A percentile compares a stretch with the other conserved stretches of the same genome.
Evolutionary conservation across 148 eudicot species (phyloP).

Genomic region (Vaccinium darrowii): DNA sequence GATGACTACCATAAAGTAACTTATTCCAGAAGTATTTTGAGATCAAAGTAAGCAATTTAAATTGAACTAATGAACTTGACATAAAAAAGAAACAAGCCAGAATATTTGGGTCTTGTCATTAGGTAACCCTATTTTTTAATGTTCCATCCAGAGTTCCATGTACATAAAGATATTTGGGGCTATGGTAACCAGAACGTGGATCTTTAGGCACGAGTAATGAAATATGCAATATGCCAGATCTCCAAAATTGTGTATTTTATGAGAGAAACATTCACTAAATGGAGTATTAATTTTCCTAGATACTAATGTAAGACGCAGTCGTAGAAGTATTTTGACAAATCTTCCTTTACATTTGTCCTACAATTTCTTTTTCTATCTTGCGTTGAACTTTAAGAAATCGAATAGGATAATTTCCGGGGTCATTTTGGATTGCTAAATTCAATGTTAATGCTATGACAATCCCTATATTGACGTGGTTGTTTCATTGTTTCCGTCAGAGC

Average conservation of each 20-base stretch:
- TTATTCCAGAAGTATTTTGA: background rate
- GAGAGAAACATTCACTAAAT: background rate
- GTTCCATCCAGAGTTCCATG: background rate
- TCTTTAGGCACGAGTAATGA: background rate
- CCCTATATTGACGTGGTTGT: background rate
- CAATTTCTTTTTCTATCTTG: background rate
- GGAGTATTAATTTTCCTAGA: background rate
- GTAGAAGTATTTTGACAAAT: background rate
- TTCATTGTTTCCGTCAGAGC: background rate
- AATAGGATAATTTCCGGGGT: background rate
- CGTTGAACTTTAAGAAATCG: background rate
- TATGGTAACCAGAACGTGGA: background rate
- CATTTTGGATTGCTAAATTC: background rate
- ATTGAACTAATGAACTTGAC: background rate
- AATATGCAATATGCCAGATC: background rate
- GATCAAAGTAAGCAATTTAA: background rate
- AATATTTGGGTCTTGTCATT: background rate
- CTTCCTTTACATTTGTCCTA: background rate
- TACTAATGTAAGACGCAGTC: background rate
- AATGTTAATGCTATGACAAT: background rate
- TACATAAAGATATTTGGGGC: background rate
- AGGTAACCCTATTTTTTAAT: background rate
- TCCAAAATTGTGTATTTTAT: background rate
- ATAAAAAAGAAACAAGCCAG: background rate
- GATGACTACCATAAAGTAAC: conserved; percentile 49